These are phyloP conservation scores for Fremontodendron californicum DNA, from an alignment of 345 rosid species.

Conservation along the genomic window DNA sequence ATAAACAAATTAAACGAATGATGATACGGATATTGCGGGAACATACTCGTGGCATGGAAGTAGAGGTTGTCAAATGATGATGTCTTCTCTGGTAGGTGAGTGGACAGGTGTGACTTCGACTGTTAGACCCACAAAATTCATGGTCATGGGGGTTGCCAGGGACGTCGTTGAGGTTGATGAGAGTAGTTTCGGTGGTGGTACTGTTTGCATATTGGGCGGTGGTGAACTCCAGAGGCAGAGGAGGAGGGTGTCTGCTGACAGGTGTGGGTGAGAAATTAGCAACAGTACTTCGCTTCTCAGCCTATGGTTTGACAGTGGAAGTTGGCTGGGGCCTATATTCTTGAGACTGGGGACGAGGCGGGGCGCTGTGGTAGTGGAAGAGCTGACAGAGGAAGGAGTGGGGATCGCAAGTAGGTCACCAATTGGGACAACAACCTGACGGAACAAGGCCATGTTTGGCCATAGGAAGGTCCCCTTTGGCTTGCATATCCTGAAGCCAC, in stretches of 20 bases:
- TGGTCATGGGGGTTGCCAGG: conserved; percentile 29
- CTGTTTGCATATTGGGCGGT: not conserved
- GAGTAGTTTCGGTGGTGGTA: conserved; percentile 1
- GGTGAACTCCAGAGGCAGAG: conserved; percentile 15
- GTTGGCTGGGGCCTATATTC: conserved; percentile 11
- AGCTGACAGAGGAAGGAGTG: conserved; percentile 45
- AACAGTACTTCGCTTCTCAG: conserved; percentile 33
- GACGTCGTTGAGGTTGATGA: conserved; percentile 51
- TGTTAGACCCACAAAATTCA: conserved; percentile 12
- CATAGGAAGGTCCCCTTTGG: conserved; percentile 73
- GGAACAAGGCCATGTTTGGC: conserved; percentile 48
- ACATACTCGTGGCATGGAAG: conserved; percentile 22
- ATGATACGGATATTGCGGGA: not conserved
- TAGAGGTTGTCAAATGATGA: conserved; percentile 3
- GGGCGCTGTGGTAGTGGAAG: conserved; percentile 27
- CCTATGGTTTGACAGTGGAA: conserved; percentile 48
- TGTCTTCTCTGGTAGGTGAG: conserved; percentile 43
- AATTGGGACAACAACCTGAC: conserved; percentile 26
- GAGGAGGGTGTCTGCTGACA: conserved; percentile 15
- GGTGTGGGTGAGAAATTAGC: conserved; percentile 18
- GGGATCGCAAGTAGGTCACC: conserved; percentile 32
- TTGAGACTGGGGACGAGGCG: conserved; percentile 4
- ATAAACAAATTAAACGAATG: not conserved
- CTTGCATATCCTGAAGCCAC: conserved; percentile 79
- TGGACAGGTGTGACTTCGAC: conserved; percentile 21